Evolutionary conservation across 2,329 filamentous ascomycete species (phyloP).

Genomic region (Coniochaeta sp.): DNA sequence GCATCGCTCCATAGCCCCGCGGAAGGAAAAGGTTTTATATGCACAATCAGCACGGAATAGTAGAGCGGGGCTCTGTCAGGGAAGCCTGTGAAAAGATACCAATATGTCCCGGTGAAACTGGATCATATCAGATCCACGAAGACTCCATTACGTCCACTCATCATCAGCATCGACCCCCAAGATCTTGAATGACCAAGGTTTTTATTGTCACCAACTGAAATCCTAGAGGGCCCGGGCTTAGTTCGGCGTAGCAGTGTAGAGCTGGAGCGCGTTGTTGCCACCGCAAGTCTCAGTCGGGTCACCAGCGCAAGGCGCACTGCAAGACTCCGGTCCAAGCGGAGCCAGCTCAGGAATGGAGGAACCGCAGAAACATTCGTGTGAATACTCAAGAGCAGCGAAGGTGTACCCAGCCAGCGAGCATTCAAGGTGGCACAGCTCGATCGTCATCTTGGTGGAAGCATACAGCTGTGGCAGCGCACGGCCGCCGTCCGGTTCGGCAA

Average conservation of each 20-base stretch:
- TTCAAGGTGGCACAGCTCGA: conserved; percentile 12
- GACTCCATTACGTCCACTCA: neutral
- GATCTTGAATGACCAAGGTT: neutral
- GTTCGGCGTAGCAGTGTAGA: neutral
- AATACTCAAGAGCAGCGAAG: conserved; percentile 15
- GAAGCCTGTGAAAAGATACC: neutral
- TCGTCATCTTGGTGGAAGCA: conserved; percentile 11
- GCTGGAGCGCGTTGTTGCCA: neutral
- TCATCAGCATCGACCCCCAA: neutral
- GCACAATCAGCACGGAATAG: neutral
- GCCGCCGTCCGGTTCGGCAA: neutral
- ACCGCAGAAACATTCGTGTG: conserved; percentile 18
- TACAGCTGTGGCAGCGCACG: neutral
- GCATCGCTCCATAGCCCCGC: neutral
- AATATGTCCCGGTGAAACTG: neutral
- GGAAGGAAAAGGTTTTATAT: neutral
- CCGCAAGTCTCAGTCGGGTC: neutral
- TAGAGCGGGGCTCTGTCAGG: neutral
- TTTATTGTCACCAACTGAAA: neutral
- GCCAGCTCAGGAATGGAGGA: conserved; percentile 3
- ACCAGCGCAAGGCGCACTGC: neutral
- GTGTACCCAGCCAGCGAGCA: conserved; percentile 9
- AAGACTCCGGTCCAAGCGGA: neutral
- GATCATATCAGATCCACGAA: neutral
- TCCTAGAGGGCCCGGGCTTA: neutral